Conservation (phyloP, 441 rosid species). For the Populus tomentosa region DNA sequence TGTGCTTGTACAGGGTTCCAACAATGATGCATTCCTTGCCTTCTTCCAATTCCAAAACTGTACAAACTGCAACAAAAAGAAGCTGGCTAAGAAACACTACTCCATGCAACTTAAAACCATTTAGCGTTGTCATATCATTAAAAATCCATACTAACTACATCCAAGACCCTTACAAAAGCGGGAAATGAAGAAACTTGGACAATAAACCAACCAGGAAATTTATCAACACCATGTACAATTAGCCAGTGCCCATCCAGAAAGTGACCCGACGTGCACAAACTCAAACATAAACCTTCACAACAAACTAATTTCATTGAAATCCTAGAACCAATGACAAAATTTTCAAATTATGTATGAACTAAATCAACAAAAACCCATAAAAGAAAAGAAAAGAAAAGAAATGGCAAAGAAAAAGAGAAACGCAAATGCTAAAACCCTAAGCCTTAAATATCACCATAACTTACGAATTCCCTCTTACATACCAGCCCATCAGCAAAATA, state of each 20-base stretch:
- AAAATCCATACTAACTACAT: not conserved
- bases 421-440: constrained; percentile 10
- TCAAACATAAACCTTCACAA: not conserved
- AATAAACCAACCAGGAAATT: not conserved
- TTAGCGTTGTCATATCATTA: not conserved
- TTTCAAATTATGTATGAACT: not conserved
- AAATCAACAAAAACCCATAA: not conserved
- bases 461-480: not conserved
- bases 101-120: constrained; percentile 5
- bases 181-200: not conserved
- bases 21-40: constrained; percentile 86
- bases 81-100: not conserved
- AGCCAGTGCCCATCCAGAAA: not conserved
- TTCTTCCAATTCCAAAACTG: constrained; percentile 69
- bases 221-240: not conserved
- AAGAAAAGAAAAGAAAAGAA: too few relatives aligned
- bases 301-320: not conserved
- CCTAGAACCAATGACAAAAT: not conserved
- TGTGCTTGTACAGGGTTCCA: constrained; percentile 90
- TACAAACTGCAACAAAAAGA: constrained; percentile 58
- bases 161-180: not conserved
- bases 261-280: not conserved
- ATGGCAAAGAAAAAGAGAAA: not conserved
- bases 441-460: not conserved
- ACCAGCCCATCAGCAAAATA: constrained; percentile 1